phyloP scores from a whole-genome alignment of 257 asterid species.

The Ilex aquifolium region DNA sequence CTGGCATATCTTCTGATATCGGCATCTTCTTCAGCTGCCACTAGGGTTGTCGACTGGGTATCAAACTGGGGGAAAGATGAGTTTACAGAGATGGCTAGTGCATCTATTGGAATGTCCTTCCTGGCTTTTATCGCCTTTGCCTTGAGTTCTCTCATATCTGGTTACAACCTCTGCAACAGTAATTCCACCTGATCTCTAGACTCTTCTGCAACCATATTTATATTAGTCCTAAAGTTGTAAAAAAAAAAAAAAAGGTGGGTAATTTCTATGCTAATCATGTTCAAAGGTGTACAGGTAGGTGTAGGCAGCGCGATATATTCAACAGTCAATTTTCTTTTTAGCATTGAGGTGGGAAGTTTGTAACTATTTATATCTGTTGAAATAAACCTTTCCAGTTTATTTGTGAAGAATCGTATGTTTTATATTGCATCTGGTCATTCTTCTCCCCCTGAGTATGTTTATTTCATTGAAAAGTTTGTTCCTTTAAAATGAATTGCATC shows the following conservation, averaged over 20 bases:
- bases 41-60: conserved; percentile 78
- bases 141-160: conserved; percentile 62
- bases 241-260: background rate
- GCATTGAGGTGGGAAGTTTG: background rate
- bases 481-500: too few species aligned
- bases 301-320: background rate
- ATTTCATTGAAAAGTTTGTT: too few species aligned
- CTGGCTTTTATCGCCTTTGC: conserved; percentile 72
- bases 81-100: conserved; percentile 76
- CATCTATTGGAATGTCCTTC: conserved; percentile 69
- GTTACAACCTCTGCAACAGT: conserved; percentile 58
- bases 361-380: too few species aligned
- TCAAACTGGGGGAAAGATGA: conserved; percentile 82
- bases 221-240: background rate
- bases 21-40: conserved; percentile 86
- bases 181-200: conserved; percentile 26
- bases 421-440: too few species aligned
- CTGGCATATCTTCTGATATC: conserved; percentile 82
- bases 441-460: too few species aligned
- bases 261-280: background rate
- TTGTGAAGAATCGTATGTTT: too few species aligned
- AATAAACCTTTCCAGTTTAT: too few species aligned
- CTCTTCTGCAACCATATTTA: background rate
- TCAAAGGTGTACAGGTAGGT: background rate
- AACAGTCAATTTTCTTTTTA: too few species aligned